Percentiles rank a stretch among this genome's conserved stretches.
phyloP scores from a whole-genome alignment of 148 eudicot genomes.

The Rhododendron ovatum region DNA sequence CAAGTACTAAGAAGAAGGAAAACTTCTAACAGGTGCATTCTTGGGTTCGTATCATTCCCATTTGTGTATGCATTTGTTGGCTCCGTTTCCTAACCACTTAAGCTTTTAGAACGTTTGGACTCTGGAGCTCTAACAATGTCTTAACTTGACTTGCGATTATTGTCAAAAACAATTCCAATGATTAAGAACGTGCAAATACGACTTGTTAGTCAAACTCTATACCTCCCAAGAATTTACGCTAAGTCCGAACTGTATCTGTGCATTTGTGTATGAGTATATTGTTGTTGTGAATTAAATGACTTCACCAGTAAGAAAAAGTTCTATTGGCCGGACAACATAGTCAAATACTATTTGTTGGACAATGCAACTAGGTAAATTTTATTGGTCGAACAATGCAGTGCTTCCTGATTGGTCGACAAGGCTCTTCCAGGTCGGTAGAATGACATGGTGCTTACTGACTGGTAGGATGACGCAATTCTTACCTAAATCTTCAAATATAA shows the following conservation, averaged over 20 bases:
- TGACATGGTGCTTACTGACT: not conserved
- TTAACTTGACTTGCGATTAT: not conserved
- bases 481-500: too few species aligned
- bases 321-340: not conserved
- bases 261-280: too few species aligned
- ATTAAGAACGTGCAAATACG: not conserved
- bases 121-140: not conserved
- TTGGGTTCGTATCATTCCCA: not conserved
- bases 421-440: not conserved
- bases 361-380: not conserved
- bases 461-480: too few species aligned
- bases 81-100: not conserved
- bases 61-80: not conserved
- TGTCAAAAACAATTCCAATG: not conserved
- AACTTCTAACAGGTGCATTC: not conserved
- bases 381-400: not conserved
- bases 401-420: not conserved
- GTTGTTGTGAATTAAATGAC: not conserved
- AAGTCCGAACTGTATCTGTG: not conserved
- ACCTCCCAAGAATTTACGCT: not conserved
- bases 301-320: too few species aligned
- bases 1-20: not conserved
- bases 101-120: not conserved
- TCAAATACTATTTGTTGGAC: not conserved
- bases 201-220: not conserved